Conservation (phyloP, 192 early-diverging fungal species). For the Podila clonocystis region DNA sequence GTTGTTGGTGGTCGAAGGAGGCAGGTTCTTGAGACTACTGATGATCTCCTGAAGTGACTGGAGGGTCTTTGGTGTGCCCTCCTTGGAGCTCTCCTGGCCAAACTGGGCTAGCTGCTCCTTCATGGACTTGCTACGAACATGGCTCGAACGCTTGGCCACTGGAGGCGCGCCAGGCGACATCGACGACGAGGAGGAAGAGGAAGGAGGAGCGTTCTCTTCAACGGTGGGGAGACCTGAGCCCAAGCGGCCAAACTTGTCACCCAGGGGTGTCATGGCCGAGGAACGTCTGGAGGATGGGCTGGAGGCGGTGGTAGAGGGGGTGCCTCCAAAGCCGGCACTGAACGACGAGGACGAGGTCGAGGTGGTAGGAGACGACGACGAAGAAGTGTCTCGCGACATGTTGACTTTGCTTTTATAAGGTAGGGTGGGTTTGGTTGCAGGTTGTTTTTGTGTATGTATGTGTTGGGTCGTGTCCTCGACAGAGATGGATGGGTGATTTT, state of each 20-base stretch:
- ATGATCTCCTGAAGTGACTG: constrained; percentile 66
- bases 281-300: constrained; percentile 42
- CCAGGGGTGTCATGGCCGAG: constrained; percentile 21
- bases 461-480: no score
- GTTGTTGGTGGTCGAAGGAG: constrained; percentile 29
- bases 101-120: constrained; percentile 33
- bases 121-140: constrained; percentile 36
- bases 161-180: background rate
- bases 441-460: no score
- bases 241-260: constrained; percentile 28
- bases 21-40: constrained; percentile 59
- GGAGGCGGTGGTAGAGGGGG: constrained; percentile 12
- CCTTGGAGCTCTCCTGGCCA: constrained; percentile 19
- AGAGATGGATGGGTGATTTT: background rate
- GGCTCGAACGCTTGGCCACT: constrained; percentile 2
- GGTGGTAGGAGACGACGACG: constrained; percentile 24
- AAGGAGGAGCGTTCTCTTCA: constrained; percentile 17
- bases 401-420: background rate
- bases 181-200: constrained; percentile 5
- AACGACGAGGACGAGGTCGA: constrained; percentile 15
- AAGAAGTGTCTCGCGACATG: constrained; percentile 12
- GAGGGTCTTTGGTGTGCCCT: constrained; percentile 51
- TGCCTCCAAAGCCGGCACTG: constrained; percentile 6
- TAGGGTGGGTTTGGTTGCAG: no score
- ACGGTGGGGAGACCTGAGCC: constrained; percentile 40